These are phyloP conservation scores for Russula vinacea DNA, from an alignment of 768 basidiomycete genomes.

Conservation along the genomic window DNA sequence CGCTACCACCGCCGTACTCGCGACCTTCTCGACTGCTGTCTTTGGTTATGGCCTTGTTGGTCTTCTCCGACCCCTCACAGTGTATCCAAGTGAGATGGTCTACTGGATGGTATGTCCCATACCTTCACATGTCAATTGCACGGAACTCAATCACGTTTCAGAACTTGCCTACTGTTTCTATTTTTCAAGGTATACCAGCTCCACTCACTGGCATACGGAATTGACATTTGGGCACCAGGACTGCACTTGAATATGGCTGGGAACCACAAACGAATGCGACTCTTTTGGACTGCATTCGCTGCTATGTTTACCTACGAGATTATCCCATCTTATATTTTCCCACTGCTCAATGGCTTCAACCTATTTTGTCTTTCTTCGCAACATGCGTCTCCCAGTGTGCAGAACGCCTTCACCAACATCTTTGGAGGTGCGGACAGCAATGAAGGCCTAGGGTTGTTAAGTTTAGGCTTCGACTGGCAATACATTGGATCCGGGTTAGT, in stretches of 20 bases:
- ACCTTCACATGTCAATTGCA: neutral
- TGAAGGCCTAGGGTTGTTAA: conserved; percentile 61
- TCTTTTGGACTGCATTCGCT: conserved; percentile 51
- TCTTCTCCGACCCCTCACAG: conserved; percentile 53
- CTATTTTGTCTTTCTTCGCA: conserved; percentile 61
- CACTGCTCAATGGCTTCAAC: conserved; percentile 57
- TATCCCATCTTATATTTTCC: conserved; percentile 58
- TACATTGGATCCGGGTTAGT: conserved; percentile 49
- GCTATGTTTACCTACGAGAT: conserved; percentile 54
- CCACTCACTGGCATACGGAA: neutral
- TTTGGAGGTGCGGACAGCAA: conserved; percentile 68
- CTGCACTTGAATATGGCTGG: conserved; percentile 47
- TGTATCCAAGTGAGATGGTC: conserved; percentile 63
- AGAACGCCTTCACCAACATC: conserved; percentile 54
- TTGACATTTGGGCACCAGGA: conserved; percentile 41
- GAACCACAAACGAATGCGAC: conserved; percentile 48
- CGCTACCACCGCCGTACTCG: conserved; percentile 54
- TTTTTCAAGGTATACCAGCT: conserved; percentile 50
- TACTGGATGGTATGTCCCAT: conserved; percentile 49
- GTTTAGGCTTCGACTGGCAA: conserved; percentile 67
- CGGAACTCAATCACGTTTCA: conserved; percentile 25
- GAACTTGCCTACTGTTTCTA: conserved; percentile 57
- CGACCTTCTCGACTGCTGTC: conserved; percentile 61
- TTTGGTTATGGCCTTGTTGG: conserved; percentile 66
- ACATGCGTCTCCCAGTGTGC: conserved; percentile 42